Base-by-base conservation (phyloP, 345 rosid genomes). In the Populus alba region DNA sequence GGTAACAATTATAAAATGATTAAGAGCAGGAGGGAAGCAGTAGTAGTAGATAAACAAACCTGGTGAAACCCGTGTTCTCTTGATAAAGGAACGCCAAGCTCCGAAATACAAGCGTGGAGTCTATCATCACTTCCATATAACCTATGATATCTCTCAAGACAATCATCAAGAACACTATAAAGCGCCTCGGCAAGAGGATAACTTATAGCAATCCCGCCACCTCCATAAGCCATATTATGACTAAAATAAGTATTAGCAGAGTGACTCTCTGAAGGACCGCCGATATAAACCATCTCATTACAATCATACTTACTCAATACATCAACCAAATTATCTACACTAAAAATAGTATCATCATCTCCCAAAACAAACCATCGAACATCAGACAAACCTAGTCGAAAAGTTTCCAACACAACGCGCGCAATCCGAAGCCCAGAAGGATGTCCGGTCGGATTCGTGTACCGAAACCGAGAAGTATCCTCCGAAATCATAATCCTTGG, bases 41-140 rank as follows among this genome's bases (percentile, higher is more conserved):
- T 10, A 65, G 69, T 10, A 68, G 69, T 23, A 71, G 63, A 43
- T 45, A 59, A 41, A 29, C 68, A 31, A 72, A 92, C 98, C 95
- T 93, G 99, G 74, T 95, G 99, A 84, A 95, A 95, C 37, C 99
- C 99, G 51, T 79, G 88, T 79, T 95, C 99, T 79, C 85, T 89
- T 7, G 96, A 85, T 70, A 95, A 79, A 75, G 99, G 97, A 85
- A 95, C 87, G 16, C 99, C 98, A 0, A 95, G 91, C 78, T 95
- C 99, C 0, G 98, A 85, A 79, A 93, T 93, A 81, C 99, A 95
- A 67, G 99, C 97, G 39, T 92, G 97, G 16, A 95, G 89, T 5
- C 99, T 90, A 85, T 95, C 99, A 80, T 93, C 98, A 76, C 97
- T 93, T 9, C 98, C 98, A 71, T 95, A 92, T 22, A 93, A 86